Evolutionary conservation across 805 yeast species (phyloP).

Genomic region (Zygoascus ofunaensis): DNA sequence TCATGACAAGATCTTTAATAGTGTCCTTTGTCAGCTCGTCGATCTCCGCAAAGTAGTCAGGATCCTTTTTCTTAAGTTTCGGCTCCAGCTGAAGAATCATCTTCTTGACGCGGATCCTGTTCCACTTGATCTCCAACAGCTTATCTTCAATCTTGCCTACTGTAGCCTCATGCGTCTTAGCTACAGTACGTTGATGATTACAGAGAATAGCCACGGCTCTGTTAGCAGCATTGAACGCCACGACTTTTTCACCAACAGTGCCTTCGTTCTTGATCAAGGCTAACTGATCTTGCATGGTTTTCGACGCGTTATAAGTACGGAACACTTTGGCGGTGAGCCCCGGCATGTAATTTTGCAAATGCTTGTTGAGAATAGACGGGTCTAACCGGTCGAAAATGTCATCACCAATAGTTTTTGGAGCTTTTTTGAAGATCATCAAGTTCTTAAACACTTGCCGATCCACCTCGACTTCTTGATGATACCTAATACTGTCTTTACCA

Average conservation of each 20-base stretch:
- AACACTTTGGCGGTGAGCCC: conserved; percentile 94
- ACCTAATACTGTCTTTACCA: conserved; percentile 92
- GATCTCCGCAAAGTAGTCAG: conserved; percentile 56
- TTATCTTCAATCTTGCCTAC: conserved; percentile 72
- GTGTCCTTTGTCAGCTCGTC: conserved; percentile 60
- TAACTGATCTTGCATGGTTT: conserved; percentile 92
- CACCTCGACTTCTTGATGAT: conserved; percentile 85
- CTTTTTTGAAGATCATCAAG: conserved; percentile 73
- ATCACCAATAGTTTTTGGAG: conserved; percentile 87
- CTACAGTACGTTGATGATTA: conserved; percentile 92
- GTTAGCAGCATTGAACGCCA: conserved; percentile 87
- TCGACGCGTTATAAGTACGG: conserved; percentile 94
- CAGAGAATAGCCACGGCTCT: conserved; percentile 91
- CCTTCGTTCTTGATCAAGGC: conserved; percentile 81
- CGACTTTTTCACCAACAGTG: conserved; percentile 76
- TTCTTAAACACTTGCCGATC: conserved; percentile 88
- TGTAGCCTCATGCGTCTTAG: conserved; percentile 73
- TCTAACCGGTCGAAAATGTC: conserved; percentile 84
- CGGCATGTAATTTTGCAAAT: conserved; percentile 80
- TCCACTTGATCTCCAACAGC: conserved; percentile 78
- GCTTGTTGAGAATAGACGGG: conserved; percentile 74
- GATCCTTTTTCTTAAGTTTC: conserved; percentile 38
- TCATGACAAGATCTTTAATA: conserved; percentile 46
- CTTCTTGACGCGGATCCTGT: conserved; percentile 61
- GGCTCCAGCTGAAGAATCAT: conserved; percentile 63